Base-by-base conservation (phyloP, 352 stramenopile genomes). In the Phytophthora pini region DNA sequence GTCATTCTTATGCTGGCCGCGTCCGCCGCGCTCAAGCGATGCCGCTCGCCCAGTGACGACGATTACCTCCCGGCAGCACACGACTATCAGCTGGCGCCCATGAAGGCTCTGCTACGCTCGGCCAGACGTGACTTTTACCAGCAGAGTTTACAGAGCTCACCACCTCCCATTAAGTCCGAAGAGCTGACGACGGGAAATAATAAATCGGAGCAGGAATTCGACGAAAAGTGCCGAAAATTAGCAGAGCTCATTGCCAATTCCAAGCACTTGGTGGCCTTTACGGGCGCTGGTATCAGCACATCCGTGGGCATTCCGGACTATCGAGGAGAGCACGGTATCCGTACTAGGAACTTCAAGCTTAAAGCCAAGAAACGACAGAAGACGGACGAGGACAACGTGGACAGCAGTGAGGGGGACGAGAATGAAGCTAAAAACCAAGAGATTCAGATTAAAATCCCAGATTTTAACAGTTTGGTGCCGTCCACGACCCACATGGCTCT, bases 401-500 rank as follows among this genome's bases (percentile, higher is more conserved):
- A 65, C 8, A 49, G 46, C 24, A 73, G 46, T n/a, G 54, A 70
- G 12, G 24, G 15, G 20, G 36, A 49, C 44, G 48, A 68, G 15
- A 52, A 34, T 10, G 44, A 65, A 22, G 34, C 22, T 22, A 39
- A 55, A 36, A 67, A 50, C n/a, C 61, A 76, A 29, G 15, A 41
- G 10, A 40, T 36, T 40, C 13, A 44, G 12, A 22, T 50, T 5
- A 29, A 65, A 26, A 81, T 94, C 39, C 83, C 83, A 2, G 80
- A 90, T 41, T 90, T 94, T 49, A 68, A 89, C 62, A 66, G 54
- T 40, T 68, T 94, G 31, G 82, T 92, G 58, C 87, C 87, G 13
- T 93, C 87, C 6, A 65, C 72, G 56, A 92, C 87, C 4, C 87
- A 95, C 76, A 95, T 95, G 87, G 84, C 84, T 43, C 71, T 95